Percentiles rank a stretch among this genome's conserved stretches.
phyloP scores from a whole-genome alignment of 1,139 yeast species.

The Yamadazyma atlantica region DNA sequence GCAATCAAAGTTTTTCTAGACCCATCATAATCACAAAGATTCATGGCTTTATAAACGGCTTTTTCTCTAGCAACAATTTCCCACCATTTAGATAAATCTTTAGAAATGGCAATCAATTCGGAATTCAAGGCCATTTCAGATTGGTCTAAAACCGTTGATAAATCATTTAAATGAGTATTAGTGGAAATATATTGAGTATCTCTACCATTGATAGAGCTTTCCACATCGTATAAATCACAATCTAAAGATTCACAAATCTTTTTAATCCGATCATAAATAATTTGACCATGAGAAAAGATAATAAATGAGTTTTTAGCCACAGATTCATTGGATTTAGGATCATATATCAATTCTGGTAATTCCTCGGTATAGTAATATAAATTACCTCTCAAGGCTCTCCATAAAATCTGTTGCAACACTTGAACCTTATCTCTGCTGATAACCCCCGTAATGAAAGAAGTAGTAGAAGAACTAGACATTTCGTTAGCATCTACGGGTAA shows the following conservation, averaged over 20 bases:
- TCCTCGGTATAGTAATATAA: slow-evolving; percentile 72
- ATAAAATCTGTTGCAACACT: slow-evolving; percentile 79
- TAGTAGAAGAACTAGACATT: slow-evolving; percentile 16
- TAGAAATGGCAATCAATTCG: slow-evolving; percentile 71
- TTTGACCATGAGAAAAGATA: slow-evolving; percentile 45
- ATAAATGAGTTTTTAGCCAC: slow-evolving; percentile 44
- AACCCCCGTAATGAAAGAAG: slow-evolving; percentile 74
- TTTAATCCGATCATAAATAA: slow-evolving; percentile 39
- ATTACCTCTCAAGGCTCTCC: slow-evolving; percentile 94
- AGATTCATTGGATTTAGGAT: slow-evolving; percentile 30
- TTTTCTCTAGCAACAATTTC: slow-evolving; percentile 69
- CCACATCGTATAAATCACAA: slow-evolving; percentile 43
- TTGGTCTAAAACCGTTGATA: slow-evolving; percentile 54
- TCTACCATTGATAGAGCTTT: slow-evolving; percentile 28
- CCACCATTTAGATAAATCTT: slow-evolving; percentile 71
- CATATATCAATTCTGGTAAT: slow-evolving; percentile 50
- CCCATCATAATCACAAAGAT: slow-evolving; percentile 64
- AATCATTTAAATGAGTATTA: slow-evolving; percentile 54
- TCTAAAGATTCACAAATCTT: slow-evolving; percentile 49
- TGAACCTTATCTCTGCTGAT: slow-evolving; percentile 70
- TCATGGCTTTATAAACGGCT: slow-evolving; percentile 66
- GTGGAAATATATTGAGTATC: slow-evolving; percentile 54
- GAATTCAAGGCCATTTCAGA: slow-evolving; percentile 62
- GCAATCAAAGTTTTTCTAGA: slow-evolving; percentile 65
- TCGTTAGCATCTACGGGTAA: slow-evolving; percentile 27